Base-by-base conservation (phyloP, 495 filamentous ascomycete genomes). In the Xylaria acuta region DNA sequence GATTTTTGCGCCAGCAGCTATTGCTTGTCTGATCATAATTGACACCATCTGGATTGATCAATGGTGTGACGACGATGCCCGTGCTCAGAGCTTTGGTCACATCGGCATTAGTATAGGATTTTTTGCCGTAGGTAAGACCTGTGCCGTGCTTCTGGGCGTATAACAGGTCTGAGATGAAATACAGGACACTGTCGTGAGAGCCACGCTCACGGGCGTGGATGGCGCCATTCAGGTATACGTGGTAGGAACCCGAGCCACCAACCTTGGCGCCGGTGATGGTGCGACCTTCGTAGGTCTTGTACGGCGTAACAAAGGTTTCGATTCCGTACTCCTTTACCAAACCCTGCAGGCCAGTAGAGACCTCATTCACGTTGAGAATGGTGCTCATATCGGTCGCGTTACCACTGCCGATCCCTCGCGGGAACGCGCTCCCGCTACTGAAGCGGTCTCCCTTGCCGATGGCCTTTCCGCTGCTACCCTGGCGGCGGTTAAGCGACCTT, bases 1-100 rank as follows among this genome's bases (percentile, higher is more conserved):
- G 80, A 72, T 84, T 84, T 79, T 84, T 84, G 59, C 82, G 77
- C 82, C 82, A 84, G 74, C 78, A 80, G 32, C 60, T 72, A 69
- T 77, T 73, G 49, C 74, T 75, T 27, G 72, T 59, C 62, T 82
- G 80, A 73, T 84, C 82, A 67, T 78, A 79, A 12, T 76, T 76
- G 32, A 84, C 75, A 56, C 82, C 82, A 70, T 84, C 82, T n/a
- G 82, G 82, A 72, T 84, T 84, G 67, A 74, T 76, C 45, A 82
- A 58, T 2, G 82, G 82, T 38, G 80, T 69, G 66, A 80, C 77
- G 59, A 86, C 83, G 62, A 86, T 75, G 64, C 82, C 82, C 8
- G 78, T 70, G 20, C 72, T 69, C 36, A 83, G 76, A 4, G 78
- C 81, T 11, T 64, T 76, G 70, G 77, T 76, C 62, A 84, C 83